phyloP scores from a whole-genome alignment of 495 filamentous ascomycete genomes.

The Penicillium waksmanii region DNA sequence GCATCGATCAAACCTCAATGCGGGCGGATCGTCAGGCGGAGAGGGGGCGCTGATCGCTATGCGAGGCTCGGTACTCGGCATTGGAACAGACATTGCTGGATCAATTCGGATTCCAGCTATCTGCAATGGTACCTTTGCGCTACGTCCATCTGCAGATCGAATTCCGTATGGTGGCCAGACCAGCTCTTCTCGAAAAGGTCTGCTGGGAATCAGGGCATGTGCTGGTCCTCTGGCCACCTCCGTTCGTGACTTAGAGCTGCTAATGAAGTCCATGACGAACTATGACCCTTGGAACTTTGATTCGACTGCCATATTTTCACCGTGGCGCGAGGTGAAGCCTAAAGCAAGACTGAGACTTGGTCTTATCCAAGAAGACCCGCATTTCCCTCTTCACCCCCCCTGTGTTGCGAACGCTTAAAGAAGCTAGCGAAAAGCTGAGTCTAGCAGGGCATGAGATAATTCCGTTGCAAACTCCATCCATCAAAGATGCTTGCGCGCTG shows the following conservation, averaged over 20 bases:
- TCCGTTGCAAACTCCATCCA: slow-evolving; percentile 13
- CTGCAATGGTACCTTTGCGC: slow-evolving; percentile 38
- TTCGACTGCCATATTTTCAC: slow-evolving; percentile 17
- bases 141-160: slow-evolving; percentile 36
- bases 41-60: slow-evolving; percentile 62
- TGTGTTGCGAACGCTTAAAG: slow-evolving; percentile 16
- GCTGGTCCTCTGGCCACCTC: slow-evolving; percentile 60
- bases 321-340: slow-evolving; percentile 14
- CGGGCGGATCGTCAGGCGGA: slow-evolving; percentile 60
- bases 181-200: slow-evolving; percentile 31
- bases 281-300: slow-evolving; percentile 13
- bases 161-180: slow-evolving; percentile 40
- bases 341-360: slow-evolving; percentile 17
- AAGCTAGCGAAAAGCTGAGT: slow-evolving; percentile 10
- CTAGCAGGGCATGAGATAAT: slow-evolving; percentile 20
- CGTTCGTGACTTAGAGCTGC: slow-evolving; percentile 58
- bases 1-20: slow-evolving; percentile 43
- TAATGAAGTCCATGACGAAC: slow-evolving; percentile 28
- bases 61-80: slow-evolving; percentile 56
- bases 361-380: slow-evolving; percentile 17
- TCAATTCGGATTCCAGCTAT: slow-evolving; percentile 55
- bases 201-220: slow-evolving; percentile 19
- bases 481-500: slow-evolving; percentile 15
- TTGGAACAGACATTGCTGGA: slow-evolving; percentile 62
- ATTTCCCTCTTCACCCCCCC: slow-evolving; percentile 29